These are phyloP conservation scores for Diplotaxis tenuifolia DNA, from an alignment of 345 rosid species.

Conservation along the genomic window DNA sequence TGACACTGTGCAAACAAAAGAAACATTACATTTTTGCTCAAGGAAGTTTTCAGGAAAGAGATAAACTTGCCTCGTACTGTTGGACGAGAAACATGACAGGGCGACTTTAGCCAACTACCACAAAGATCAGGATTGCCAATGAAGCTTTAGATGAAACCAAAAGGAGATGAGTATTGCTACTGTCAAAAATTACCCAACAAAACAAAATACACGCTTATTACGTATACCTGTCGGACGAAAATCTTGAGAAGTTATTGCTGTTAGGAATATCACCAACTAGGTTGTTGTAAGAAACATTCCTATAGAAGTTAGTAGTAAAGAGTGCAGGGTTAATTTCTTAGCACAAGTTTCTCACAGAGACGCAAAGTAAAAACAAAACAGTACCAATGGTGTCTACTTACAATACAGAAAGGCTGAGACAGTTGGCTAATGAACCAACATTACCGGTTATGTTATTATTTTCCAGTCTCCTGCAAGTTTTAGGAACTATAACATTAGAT, in stretches of 20 bases:
- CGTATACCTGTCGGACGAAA: slow-evolving; percentile 66
- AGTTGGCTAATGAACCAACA: slow-evolving; percentile 58
- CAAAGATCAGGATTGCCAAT: slow-evolving; percentile 82
- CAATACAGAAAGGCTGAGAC: slow-evolving; percentile 69
- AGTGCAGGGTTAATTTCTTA: not conserved
- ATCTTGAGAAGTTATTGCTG: slow-evolving; percentile 74
- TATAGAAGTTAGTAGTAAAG: slow-evolving; percentile 30
- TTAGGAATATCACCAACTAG: slow-evolving; percentile 75
- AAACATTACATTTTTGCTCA: not conserved
- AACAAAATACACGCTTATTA: not conserved
- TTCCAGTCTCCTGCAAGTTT: slow-evolving; percentile 66
- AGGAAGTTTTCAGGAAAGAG: not conserved
- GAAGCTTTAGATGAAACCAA: slow-evolving; percentile 48
- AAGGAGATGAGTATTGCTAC: not conserved
- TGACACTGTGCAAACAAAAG: slow-evolving; percentile 45
- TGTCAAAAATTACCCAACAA: not conserved
- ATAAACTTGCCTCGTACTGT: slow-evolving; percentile 64
- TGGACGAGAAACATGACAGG: slow-evolving; percentile 56
- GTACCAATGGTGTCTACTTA: slow-evolving; percentile 38
- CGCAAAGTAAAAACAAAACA: not conserved
- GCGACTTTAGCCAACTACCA: slow-evolving; percentile 70
- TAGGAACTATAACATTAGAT: not conserved
- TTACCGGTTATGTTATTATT: slow-evolving; percentile 84
- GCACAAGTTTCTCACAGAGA: not conserved
- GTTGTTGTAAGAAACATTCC: slow-evolving; percentile 85